These are phyloP conservation scores for Xerocomellus amylosporus DNA, from an alignment of 768 basidiomycete genomes.

Conservation along the genomic window DNA sequence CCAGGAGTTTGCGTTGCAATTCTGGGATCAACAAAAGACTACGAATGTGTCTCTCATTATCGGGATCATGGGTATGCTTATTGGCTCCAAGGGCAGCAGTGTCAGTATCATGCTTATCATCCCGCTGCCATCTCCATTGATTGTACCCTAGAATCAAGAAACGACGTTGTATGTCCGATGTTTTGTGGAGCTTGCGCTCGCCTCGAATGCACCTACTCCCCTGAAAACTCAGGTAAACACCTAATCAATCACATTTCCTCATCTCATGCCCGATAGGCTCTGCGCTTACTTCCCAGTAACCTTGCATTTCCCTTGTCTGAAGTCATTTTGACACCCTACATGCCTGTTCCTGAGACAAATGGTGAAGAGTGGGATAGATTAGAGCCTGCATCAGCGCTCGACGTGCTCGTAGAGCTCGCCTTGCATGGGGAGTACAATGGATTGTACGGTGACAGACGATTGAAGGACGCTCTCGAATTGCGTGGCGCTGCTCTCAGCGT, in stretches of 20 bases:
- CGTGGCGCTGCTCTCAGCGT: conserved; percentile 74
- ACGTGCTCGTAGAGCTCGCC: conserved; percentile 76
- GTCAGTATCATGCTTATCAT: conserved; percentile 38
- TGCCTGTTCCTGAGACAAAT: conserved; percentile 76
- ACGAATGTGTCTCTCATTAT: conserved; percentile 76
- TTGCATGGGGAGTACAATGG: conserved; percentile 88
- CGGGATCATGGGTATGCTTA: conserved; percentile 81
- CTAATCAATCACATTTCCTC: conserved; percentile 11
- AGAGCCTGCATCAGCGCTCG: conserved; percentile 75
- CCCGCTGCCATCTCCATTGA: not conserved
- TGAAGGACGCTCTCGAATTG: conserved; percentile 68
- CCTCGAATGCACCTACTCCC: conserved; percentile 88
- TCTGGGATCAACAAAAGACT: conserved; percentile 93
- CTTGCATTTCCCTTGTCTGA: conserved; percentile 63
- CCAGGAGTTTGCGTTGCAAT: conserved; percentile 91
- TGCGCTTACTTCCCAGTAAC: conserved; percentile 54
- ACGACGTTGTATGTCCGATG: conserved; percentile 63
- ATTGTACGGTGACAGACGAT: conserved; percentile 51
- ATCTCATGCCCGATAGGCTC: conserved; percentile 42
- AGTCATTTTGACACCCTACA: conserved; percentile 67
- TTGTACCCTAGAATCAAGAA: conserved; percentile 50
- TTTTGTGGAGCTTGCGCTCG: conserved; percentile 82
- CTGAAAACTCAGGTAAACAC: conserved; percentile 78
- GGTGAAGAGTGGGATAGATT: conserved; percentile 93
- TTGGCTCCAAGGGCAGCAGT: conserved; percentile 64